Evolutionary conservation across 179 eudicot genomes (phyloP).

Genomic region (Vitellaria paradoxa): DNA sequence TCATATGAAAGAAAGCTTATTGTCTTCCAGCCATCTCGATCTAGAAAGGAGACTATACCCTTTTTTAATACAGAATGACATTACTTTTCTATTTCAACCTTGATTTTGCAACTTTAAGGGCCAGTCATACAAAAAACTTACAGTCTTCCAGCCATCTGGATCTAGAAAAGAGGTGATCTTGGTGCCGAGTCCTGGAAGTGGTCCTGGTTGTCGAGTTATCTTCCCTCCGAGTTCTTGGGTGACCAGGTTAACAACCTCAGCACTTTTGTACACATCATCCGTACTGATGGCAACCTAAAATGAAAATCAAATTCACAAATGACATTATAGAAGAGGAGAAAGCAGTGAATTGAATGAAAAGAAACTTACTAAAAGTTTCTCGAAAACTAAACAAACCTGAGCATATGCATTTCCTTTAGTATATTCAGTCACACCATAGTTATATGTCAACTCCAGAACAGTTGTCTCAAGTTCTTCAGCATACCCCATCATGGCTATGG

Average conservation of each 20-base stretch:
- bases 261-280: constrained; percentile 92
- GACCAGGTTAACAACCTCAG: constrained; percentile 66
- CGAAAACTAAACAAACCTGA: constrained; percentile 45
- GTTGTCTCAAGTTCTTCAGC: constrained; percentile 72
- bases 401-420: constrained; percentile 97
- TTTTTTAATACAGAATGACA: too few relatives aligned
- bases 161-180: constrained; percentile 79
- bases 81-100: too few relatives aligned
- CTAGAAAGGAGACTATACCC: too few relatives aligned
- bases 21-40: neutral
- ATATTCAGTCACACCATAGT: constrained; percentile 90
- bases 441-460: constrained; percentile 87
- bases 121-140: constrained; percentile 30
- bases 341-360: neutral
- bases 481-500: constrained; percentile 91
- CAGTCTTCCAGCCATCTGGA: constrained; percentile 99
- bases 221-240: constrained; percentile 92
- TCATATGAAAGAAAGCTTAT: neutral
- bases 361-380: constrained; percentile 6
- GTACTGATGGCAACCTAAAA: constrained; percentile 80
- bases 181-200: constrained; percentile 84
- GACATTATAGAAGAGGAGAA: neutral
- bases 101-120: too few relatives aligned
- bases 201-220: constrained; percentile 82
- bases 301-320: neutral